Evolutionary conservation across 208 protist genomes (phyloP), one percentile per base, ranked within the genome.

Genomic region (Trypanosoma rangeli): DNA sequence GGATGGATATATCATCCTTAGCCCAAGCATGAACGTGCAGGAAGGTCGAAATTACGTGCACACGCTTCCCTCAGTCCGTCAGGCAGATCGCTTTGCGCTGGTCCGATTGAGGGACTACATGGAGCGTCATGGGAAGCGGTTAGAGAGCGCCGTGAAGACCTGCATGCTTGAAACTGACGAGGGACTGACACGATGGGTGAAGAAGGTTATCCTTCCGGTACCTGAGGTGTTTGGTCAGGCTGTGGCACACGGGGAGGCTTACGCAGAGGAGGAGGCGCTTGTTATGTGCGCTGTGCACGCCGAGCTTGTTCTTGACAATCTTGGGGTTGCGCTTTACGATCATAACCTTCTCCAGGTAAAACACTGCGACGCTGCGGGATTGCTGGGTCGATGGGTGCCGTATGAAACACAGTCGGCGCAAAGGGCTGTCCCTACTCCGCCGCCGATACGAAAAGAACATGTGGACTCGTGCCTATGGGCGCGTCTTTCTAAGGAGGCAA

Each of bases 231-330:
- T 70, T 55, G 70, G 48, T 26, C 42, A 62, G 5, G 58, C 66
- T 62, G 73, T 84, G 9, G 90, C 90, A n/a, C 76, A 85, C 31
- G 91, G 91, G 7, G 91, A 96, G 74, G 86, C 79, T 5, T 86
- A 87, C 54, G 83, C 75, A 22, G 74, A 73, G 39, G 77, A 78
- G 46, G 89, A 93, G 13, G 81, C 92, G 12, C 4, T 87, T 31
- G 53, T 85, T 7, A 75, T 96, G 80, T 96, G 89, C 72, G 76
- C 80, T 48, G 82, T 92, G 60, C 92, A 96, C 57, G 87, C 89
- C 9, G 89, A 96, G 71, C 70, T 94, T 5, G 68, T 96, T 3
- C 74, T 96, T 31, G 92, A 96, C 59, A 73, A 85, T 13, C 61
- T 92, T 24, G 92, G 92, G 5, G 53, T 89, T 22, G 73, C 82